Base-by-base conservation (phyloP, 495 filamentous ascomycete species). In the Daldinia caldariorum region DNA sequence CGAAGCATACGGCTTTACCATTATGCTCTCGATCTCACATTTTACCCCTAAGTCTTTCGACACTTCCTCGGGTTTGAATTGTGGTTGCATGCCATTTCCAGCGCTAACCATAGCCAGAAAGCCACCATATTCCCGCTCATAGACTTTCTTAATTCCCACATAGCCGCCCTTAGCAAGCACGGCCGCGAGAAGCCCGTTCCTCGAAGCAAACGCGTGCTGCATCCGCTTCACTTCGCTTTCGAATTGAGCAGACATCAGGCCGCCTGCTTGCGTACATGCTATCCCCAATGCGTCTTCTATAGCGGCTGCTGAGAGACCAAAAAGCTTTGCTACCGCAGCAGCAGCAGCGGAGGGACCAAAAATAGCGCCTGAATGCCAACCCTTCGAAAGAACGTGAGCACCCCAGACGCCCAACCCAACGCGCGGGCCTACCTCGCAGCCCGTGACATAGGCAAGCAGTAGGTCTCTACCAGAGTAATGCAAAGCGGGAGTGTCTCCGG, bases 131-230 rank as follows among this genome's bases (percentile, higher is more conserved):
- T 56, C 63, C 22, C 79, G 66, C 55, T 84, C 81, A 35, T 78
- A 80, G 0, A 84, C 78, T 43, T 82, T 78, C 58, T 82, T 79
- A 49, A 85, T 83, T 0, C 83, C 83, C 6, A 66, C 63, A 67
- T 85, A 85, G 0, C 75, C 79, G 3, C 59, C 55, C 13, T 73
- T 63, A 3, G 82, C 79, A 41, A 84, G 51, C 9, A 85, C 54
- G 4, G 81, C 78, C 0, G 60, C 80, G 32, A 84, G 74, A 1
- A 83, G 76, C 0, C 82, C 82, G 49, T 79, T 84, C 1, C 81
- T 77, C 10, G 82, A 79, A 0, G 80, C 80, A 58, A 85, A 84
- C 1, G 76, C 82, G 56, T 84, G 82, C 63, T 83, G 80, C 79
- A 84, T 81, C 5, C 79, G 75, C 64, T 83, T 85, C 1, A 81